Conservation (phyloP, 139 green algal species). For the Auxenochlorella protothecoides region DNA sequence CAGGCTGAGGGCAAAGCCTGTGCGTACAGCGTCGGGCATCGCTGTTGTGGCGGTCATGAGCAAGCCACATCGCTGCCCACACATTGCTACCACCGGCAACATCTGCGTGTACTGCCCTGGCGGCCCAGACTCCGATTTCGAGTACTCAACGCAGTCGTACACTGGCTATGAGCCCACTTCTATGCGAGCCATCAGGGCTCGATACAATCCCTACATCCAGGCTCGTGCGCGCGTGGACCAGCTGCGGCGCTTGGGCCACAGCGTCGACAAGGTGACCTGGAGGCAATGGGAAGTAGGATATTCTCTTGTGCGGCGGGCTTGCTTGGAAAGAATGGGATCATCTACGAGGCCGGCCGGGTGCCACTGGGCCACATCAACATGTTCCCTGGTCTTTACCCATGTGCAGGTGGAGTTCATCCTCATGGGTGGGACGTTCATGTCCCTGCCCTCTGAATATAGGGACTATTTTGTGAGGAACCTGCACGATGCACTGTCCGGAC, state of each 20-base stretch:
- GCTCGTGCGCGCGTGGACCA: slow-evolving; percentile 85
- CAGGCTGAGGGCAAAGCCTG: slow-evolving; percentile 64
- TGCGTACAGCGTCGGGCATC: slow-evolving; percentile 92
- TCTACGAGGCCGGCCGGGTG: too few species aligned
- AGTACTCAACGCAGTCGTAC: slow-evolving; percentile 92
- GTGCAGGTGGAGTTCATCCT: slow-evolving; percentile 92
- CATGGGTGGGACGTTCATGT: slow-evolving; percentile 99
- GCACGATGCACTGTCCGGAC: slow-evolving; percentile 88
- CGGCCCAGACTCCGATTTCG: slow-evolving; percentile 94
- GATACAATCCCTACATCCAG: slow-evolving; percentile 91
- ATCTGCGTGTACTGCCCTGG: slow-evolving; percentile 99
- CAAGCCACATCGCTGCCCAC: slow-evolving; percentile 95
- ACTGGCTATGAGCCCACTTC: slow-evolving; percentile 92
- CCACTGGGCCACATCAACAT: too few species aligned
- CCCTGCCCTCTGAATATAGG: slow-evolving; percentile 83
- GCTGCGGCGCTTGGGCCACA: slow-evolving; percentile 85
- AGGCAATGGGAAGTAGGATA: too few species aligned
- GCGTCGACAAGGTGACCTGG: slow-evolving; percentile 79
- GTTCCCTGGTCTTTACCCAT: background rate
- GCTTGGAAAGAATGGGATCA: too few species aligned
- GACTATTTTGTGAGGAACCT: slow-evolving; percentile 94
- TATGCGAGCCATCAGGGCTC: slow-evolving; percentile 92
- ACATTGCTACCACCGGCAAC: slow-evolving; percentile 98
- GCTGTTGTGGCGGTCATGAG: slow-evolving; percentile 98
- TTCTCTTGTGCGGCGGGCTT: too few species aligned